These are phyloP conservation scores for Fusarium albosuccineum DNA, from an alignment of 2,329 filamentous ascomycete genomes.

Conservation along the genomic window DNA sequence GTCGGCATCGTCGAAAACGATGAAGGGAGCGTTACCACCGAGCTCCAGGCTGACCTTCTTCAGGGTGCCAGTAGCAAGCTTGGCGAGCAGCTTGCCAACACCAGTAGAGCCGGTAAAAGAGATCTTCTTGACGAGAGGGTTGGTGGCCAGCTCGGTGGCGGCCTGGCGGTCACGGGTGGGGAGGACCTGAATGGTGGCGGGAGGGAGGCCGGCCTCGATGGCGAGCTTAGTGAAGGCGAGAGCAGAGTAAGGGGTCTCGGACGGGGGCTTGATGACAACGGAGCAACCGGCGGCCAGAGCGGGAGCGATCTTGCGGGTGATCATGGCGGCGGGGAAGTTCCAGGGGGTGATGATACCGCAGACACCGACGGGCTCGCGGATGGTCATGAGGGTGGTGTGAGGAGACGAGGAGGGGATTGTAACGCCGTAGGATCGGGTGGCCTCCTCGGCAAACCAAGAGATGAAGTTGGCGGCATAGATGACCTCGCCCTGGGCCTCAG, in stretches of 20 bases:
- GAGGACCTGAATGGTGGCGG: conserved; percentile 46
- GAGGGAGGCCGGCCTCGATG: conserved; percentile 77
- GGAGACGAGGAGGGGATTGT: conserved; percentile 71
- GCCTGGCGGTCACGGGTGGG: conserved; percentile 48
- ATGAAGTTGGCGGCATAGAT: conserved; percentile 67
- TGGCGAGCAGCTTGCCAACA: conserved; percentile 73
- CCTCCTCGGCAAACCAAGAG: conserved; percentile 68
- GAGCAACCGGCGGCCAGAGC: conserved; percentile 81
- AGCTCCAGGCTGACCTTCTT: conserved; percentile 78
- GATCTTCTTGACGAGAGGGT: conserved; percentile 63
- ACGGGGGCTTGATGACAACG: conserved; percentile 79
- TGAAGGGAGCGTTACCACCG: conserved; percentile 76
- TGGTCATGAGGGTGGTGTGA: conserved; percentile 75
- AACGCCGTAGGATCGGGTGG: conserved; percentile 67
- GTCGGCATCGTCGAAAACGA: conserved; percentile 76
- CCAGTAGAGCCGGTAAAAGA: conserved; percentile 77
- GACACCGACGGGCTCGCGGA: conserved; percentile 65
- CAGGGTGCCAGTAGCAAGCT: conserved; percentile 70
- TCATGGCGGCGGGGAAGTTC: conserved; percentile 49
- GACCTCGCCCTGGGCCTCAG: conserved; percentile 67
- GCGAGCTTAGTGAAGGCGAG: conserved; percentile 78
- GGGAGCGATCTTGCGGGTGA: conserved; percentile 59
- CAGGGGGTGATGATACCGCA: conserved; percentile 62
- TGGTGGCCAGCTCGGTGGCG: conserved; percentile 48
- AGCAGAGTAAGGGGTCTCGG: conserved; percentile 80